Base-by-base conservation (phyloP, 1,139 yeast genomes). In the Zygoascus meyerae region DNA sequence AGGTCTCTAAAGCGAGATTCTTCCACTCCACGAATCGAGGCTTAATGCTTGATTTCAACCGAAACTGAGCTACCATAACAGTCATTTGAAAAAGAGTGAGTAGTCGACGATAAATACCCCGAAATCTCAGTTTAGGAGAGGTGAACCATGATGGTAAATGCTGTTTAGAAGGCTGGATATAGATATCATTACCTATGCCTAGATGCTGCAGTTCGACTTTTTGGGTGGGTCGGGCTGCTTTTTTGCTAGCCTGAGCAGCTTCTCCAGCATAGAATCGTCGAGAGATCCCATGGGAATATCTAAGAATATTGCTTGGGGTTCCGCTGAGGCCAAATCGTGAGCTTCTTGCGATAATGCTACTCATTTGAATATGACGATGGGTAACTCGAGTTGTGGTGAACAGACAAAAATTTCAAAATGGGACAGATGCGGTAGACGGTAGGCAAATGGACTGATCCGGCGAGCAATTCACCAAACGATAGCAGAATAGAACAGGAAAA, bases 21-120 rank as follows among this genome's bases (percentile, higher is more conserved):
- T 81, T 82, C 90, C 90, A 83, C 51, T 78, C 73, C 41, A 79
- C 67, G 62, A 82, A 81, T 41, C 79, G 71, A 18, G 89, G 86
- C 59, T 75, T 79, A 55, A 78, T 68, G 33, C 81, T 81, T 46
- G 83, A 78, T 54, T 78, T 80, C 57, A 77, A 73, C 54, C 84
- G 77, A 60, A 79, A 79, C 55, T 79, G 72, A 35, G 79, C 83
- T 12, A 83, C 78, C 64, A 60, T 59, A 44, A 77, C 73, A 34
- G 86, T 81, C 62, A 81, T 81, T 57, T 79, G 71, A 28, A 82
- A 82, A 46, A 78, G 69, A 3, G 74, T 67, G 45, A 78, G 78
- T 31, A 77, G 58, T 51, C 82, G 69, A 62, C 80, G 73, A 51
- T 73, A 61, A 9, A 76, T 52, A 9, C 59, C 67, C 52, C 68